Evolutionary conservation across 371 early-diverging fungal species (phyloP).

Genomic region (Batrachochytrium dendrobatidis): DNA sequence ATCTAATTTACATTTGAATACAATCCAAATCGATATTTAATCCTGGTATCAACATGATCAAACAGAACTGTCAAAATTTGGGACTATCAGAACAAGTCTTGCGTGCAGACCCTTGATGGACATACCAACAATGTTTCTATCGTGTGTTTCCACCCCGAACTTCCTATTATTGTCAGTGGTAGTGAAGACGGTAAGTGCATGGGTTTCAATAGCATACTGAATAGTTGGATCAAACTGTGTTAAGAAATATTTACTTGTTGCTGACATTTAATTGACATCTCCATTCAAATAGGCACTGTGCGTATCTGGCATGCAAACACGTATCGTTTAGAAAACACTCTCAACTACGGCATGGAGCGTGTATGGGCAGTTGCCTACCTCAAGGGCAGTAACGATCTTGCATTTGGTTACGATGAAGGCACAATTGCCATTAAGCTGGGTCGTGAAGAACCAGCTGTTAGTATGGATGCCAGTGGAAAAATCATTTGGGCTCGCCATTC

Average conservation of each 20-base stretch:
- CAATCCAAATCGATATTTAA: no score
- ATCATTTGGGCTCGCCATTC: conserved; percentile 97
- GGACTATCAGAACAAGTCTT: conserved; percentile 99
- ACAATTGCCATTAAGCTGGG: conserved; percentile 89
- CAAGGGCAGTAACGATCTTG: conserved; percentile 83
- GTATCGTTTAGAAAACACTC: conserved; percentile 87
- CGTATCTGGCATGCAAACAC: conserved; percentile 97
- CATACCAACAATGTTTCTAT: conserved; percentile 97
- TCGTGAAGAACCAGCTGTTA: conserved; percentile 91
- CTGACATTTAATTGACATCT: neutral
- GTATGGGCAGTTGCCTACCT: conserved; percentile 89
- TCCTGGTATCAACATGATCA: no score
- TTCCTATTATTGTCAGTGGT: conserved; percentile 94
- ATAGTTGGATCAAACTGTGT: neutral
- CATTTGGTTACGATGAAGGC: conserved; percentile 94
- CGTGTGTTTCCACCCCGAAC: conserved; percentile 91
- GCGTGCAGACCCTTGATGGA: conserved; percentile 95
- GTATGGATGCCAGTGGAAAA: conserved; percentile 94
- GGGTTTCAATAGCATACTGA: neutral
- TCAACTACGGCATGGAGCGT: conserved; percentile 94
- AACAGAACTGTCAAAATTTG: conserved; percentile 88
- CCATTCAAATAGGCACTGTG: conserved; percentile 54
- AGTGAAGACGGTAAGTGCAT: conserved; percentile 93
- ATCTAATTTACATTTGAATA: neutral
- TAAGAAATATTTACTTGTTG: neutral